These are phyloP conservation scores for Pyrenophora seminiperda DNA, from an alignment of 2,329 filamentous ascomycete genomes.

Conservation along the genomic window DNA sequence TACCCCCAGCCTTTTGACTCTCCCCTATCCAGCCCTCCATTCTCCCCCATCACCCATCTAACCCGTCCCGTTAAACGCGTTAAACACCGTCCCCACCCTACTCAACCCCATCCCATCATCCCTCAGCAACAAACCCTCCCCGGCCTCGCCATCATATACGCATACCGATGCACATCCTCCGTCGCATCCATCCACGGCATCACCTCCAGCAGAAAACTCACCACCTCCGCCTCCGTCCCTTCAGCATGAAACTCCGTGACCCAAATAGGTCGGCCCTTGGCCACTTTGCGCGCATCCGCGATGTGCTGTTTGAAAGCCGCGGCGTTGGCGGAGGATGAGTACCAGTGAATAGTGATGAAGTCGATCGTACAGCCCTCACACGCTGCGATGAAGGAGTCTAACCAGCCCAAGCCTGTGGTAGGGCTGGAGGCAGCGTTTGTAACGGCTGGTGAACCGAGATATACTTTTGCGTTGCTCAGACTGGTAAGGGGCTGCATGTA, in stretches of 20 bases:
- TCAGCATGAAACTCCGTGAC: slow-evolving; percentile 41
- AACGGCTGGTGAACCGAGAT: slow-evolving; percentile 40
- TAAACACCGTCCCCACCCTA: no score
- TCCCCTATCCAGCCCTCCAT: no score
- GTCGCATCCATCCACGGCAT: slow-evolving; percentile 42
- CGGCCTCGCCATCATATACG: slow-evolving; percentile 32
- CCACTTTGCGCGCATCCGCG: slow-evolving; percentile 43
- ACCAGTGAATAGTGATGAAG: slow-evolving; percentile 45
- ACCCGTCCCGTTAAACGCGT: no score
- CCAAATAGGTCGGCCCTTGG: slow-evolving; percentile 56
- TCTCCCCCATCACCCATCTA: no score
- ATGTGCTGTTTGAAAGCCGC: slow-evolving; percentile 47
- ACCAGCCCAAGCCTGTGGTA: slow-evolving; percentile 31
- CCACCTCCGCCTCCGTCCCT: slow-evolving; percentile 26
- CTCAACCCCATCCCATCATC: slow-evolving; percentile 19
- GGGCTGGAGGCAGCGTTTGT: slow-evolving; percentile 29
- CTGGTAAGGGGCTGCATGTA: slow-evolving; percentile 27
- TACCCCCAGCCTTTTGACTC: no score
- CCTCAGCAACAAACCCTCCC: slow-evolving; percentile 24
- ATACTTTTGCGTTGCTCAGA: slow-evolving; percentile 26
- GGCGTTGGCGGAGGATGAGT: slow-evolving; percentile 15
- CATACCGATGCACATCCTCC: slow-evolving; percentile 39
- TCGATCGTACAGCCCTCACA: slow-evolving; percentile 43
- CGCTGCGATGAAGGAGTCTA: slow-evolving; percentile 31
- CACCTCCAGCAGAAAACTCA: slow-evolving; percentile 31